Conservation (phyloP, 2,329 filamentous ascomycete species). For the Pestalotiopsis sp. region DNA sequence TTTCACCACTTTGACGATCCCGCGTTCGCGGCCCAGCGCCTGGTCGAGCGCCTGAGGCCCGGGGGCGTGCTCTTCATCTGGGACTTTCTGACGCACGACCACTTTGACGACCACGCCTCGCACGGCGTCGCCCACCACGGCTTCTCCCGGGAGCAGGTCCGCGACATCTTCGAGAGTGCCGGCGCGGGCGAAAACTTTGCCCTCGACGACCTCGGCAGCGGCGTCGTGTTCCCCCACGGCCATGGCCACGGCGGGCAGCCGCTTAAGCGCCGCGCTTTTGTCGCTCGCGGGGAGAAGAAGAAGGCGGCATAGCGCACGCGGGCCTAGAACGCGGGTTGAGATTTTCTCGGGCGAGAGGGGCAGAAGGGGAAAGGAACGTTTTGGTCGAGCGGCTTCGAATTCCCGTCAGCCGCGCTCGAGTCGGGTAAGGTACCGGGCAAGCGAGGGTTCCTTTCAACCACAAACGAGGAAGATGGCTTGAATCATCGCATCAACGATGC, state of each 20-base stretch:
- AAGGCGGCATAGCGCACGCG: neutral
- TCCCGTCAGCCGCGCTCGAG: neutral
- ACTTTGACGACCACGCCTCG: slow-evolving; percentile 16
- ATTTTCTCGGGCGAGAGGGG: no score
- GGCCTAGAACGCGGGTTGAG: neutral
- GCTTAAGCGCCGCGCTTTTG: slow-evolving; percentile 47
- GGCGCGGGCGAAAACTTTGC: slow-evolving; percentile 60
- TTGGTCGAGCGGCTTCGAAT: neutral
- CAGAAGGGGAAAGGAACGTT: neutral
- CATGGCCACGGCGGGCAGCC: slow-evolving; percentile 29
- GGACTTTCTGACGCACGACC: slow-evolving; percentile 63
- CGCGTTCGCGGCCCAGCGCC: slow-evolving; percentile 55
- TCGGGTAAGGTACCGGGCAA: neutral
- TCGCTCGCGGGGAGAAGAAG: slow-evolving; percentile 51
- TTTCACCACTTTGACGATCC: slow-evolving; percentile 72
- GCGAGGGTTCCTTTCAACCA: neutral
- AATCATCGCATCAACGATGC: neutral
- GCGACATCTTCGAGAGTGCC: slow-evolving; percentile 63
- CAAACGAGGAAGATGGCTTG: neutral
- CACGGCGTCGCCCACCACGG: slow-evolving; percentile 51
- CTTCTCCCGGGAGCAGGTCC: slow-evolving; percentile 63
- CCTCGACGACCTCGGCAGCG: slow-evolving; percentile 54
- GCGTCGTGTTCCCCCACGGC: slow-evolving; percentile 43
- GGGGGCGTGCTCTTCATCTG: slow-evolving; percentile 70
- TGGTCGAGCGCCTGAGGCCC: slow-evolving; percentile 63